These are phyloP conservation scores for Mycena citricolor DNA, from an alignment of 1,284 basidiomycete species.

Conservation along the genomic window DNA sequence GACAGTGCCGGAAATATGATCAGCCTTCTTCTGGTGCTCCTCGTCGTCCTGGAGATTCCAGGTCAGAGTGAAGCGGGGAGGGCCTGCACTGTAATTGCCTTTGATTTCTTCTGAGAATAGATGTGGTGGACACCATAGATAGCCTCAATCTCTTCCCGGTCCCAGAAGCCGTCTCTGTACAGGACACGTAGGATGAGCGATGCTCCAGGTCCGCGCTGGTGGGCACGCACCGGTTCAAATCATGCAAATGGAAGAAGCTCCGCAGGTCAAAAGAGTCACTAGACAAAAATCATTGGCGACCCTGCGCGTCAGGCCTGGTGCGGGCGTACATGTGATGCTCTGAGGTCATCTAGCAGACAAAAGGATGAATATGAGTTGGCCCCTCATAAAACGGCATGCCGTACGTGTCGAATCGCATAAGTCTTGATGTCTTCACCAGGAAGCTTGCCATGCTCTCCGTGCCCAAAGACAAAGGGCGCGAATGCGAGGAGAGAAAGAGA, in stretches of 20 bases:
- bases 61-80: neutral
- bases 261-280: slow-evolving; percentile 78
- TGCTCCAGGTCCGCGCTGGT: neutral
- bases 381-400: slow-evolving; percentile 24
- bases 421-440: slow-evolving; percentile 48
- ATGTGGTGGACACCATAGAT: slow-evolving; percentile 96
- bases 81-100: slow-evolving; percentile 38
- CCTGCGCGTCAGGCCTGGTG: neutral
- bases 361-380: slow-evolving; percentile 21
- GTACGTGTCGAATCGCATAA: slow-evolving; percentile 64
- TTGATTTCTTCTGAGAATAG: slow-evolving; percentile 85
- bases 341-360: slow-evolving; percentile 64
- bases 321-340: slow-evolving; percentile 78
- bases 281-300: slow-evolving; percentile 11
- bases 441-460: slow-evolving; percentile 43
- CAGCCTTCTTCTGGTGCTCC: slow-evolving; percentile 83
- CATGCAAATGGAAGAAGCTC: slow-evolving; percentile 89
- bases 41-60: slow-evolving; percentile 58
- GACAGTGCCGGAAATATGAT: slow-evolving; percentile 77
- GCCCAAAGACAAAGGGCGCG: slow-evolving; percentile 34
- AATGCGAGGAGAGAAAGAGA: slow-evolving; percentile 38
- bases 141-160: slow-evolving; percentile 82
- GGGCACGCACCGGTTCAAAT: slow-evolving; percentile 72
- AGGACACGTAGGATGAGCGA: slow-evolving; percentile 8
- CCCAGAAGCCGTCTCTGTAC: slow-evolving; percentile 71